Evolutionary conservation across 2,329 filamentous ascomycete genomes (phyloP).

Genomic region (Didymella exigua): DNA sequence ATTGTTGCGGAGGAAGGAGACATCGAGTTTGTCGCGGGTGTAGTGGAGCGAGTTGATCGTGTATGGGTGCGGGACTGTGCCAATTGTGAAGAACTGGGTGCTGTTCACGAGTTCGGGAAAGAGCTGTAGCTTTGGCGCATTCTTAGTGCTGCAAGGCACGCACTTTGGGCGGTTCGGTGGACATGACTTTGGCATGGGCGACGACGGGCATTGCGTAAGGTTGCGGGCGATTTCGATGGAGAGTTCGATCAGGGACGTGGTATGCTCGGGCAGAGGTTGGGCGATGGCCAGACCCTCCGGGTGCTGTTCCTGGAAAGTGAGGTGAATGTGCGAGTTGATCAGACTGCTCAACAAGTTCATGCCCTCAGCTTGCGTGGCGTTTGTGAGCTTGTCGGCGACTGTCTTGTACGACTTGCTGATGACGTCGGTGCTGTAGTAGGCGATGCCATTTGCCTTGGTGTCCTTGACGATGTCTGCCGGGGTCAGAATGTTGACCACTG

Average conservation of each 20-base stretch:
- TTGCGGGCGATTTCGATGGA: slow-evolving; percentile 72
- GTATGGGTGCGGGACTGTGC: slow-evolving; percentile 88
- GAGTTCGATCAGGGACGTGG: slow-evolving; percentile 73
- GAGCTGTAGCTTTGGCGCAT: slow-evolving; percentile 70
- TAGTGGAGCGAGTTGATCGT: slow-evolving; percentile 74
- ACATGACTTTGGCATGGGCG: slow-evolving; percentile 76
- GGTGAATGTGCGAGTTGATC: slow-evolving; percentile 84
- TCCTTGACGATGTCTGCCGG: slow-evolving; percentile 69
- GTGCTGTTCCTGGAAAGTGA: slow-evolving; percentile 82
- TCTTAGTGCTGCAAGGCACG: slow-evolving; percentile 68
- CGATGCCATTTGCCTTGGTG: slow-evolving; percentile 68
- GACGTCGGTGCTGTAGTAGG: slow-evolving; percentile 72
- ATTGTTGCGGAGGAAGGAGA: slow-evolving; percentile 57
- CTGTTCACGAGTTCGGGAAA: slow-evolving; percentile 73
- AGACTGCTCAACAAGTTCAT: slow-evolving; percentile 71
- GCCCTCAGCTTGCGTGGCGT: slow-evolving; percentile 61
- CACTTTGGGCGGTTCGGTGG: slow-evolving; percentile 81
- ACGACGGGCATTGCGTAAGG: slow-evolving; percentile 75
- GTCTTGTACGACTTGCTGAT: slow-evolving; percentile 69
- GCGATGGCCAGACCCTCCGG: slow-evolving; percentile 77
- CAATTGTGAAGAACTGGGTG: slow-evolving; percentile 77
- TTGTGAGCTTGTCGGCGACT: slow-evolving; percentile 66
- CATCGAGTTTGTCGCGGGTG: slow-evolving; percentile 53
- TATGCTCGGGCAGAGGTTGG: slow-evolving; percentile 78
- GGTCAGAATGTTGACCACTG: slow-evolving; percentile 62